Percentiles rank a stretch among this genome's conserved stretches.
Conservation (phyloP, 2,329 filamentous ascomycete genomes). For the Ophidiomyces ophidiicola region DNA sequence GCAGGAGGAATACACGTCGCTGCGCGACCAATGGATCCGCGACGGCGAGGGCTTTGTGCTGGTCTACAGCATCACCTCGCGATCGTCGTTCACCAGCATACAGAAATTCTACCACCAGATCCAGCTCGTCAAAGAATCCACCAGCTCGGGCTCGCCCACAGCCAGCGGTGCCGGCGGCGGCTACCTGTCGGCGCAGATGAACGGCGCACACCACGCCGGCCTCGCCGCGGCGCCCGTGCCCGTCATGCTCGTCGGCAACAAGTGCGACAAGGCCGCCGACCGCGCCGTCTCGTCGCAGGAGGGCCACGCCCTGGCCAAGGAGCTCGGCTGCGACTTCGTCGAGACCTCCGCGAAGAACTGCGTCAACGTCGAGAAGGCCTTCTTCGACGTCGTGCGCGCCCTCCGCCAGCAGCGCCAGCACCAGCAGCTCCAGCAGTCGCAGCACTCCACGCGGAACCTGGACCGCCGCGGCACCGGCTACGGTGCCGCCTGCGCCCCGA, state of each 20-base stretch:
- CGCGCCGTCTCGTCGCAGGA: constrained; percentile 94
- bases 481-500: constrained; percentile 18
- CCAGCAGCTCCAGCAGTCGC: constrained; percentile 21
- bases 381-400: constrained; percentile 92
- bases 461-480: constrained; percentile 30
- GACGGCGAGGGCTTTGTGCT: constrained; percentile 95
- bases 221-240: constrained; percentile 56
- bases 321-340: constrained; percentile 90
- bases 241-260: constrained; percentile 97
- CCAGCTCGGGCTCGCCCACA: constrained; percentile 44
- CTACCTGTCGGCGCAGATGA: constrained; percentile 39
- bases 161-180: constrained; percentile 36
- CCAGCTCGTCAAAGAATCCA: constrained; percentile 87
- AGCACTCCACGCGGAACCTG: constrained; percentile 20
- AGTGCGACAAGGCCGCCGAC: constrained; percentile 92
- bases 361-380: constrained; percentile 96
- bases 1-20: constrained; percentile 94
- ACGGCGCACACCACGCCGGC: constrained; percentile 30
- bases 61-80: constrained; percentile 96
- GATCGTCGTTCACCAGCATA: constrained; percentile 88
- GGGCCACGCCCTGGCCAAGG: constrained; percentile 78
- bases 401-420: constrained; percentile 68
- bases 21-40: constrained; percentile 96
- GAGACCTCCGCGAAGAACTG: constrained; percentile 96
- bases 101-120: constrained; percentile 95